Conservation (phyloP, 805 yeast species). For the Ogataea polymorpha region DNA sequence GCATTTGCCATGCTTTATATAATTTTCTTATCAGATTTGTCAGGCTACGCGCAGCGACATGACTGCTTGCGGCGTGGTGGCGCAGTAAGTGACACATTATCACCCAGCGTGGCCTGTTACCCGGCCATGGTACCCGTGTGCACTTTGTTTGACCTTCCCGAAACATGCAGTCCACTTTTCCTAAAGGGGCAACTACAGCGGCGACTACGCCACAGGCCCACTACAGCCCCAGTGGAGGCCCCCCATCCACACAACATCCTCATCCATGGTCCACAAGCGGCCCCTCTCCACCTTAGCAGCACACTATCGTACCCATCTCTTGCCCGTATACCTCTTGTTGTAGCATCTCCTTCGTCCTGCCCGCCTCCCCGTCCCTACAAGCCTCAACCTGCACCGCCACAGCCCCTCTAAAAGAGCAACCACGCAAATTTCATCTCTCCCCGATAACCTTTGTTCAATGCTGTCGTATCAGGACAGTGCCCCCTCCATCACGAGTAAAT, state of each 20-base stretch:
- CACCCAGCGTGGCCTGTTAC: conserved; percentile 1
- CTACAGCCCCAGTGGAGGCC: not conserved
- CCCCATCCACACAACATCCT: not conserved
- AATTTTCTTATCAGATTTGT: conserved; percentile 7
- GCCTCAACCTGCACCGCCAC: conserved; percentile 6
- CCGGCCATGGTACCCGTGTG: conserved; percentile 3
- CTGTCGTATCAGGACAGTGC: conserved; percentile 28
- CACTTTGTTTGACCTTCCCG: conserved; percentile 4
- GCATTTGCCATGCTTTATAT: conserved; percentile 10
- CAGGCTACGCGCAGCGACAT: conserved; percentile 3
- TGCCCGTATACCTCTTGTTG: too few relatives aligned
- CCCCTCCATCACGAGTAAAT: conserved; percentile 29
- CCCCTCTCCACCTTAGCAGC: not conserved
- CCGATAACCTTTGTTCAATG: conserved; percentile 17
- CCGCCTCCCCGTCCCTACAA: not conserved
- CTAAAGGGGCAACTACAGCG: conserved; percentile 8
- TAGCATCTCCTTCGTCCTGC: not conserved
- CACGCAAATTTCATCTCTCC: conserved; percentile 11
- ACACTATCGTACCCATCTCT: too few relatives aligned
- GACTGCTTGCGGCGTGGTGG: conserved; percentile 11
- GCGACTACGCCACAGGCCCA: conserved; percentile 5
- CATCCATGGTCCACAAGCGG: not conserved
- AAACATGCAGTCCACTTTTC: conserved; percentile 13
- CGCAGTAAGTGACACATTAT: conserved; percentile 9
- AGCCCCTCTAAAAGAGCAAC: conserved; percentile 11